phyloP scores from a whole-genome alignment of 2,329 filamentous ascomycete species.

The Fusarium concolor region DNA sequence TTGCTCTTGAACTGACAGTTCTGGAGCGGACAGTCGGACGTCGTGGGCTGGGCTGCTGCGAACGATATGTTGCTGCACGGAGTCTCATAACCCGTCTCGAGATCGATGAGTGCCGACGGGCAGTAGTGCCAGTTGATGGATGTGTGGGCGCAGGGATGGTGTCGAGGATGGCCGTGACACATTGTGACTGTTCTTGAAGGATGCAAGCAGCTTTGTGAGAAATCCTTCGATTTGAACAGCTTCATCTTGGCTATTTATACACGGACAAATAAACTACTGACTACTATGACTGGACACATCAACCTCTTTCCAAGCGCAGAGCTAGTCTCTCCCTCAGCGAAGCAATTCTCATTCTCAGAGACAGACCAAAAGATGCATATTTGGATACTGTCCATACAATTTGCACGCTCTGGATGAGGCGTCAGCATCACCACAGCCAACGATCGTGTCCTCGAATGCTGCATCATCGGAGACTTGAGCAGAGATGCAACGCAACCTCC shows the following conservation, averaged over 20 bases:
- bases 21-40: constrained; percentile 60
- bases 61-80: constrained; percentile 63
- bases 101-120: constrained; percentile 58
- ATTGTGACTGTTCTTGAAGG: constrained; percentile 50
- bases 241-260: constrained; percentile 39
- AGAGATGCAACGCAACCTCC: background rate
- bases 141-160: constrained; percentile 65
- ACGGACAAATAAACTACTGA: constrained; percentile 5
- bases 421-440: constrained; percentile 30
- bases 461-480: constrained; percentile 35
- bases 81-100: constrained; percentile 61
- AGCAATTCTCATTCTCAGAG: constrained; percentile 64
- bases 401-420: constrained; percentile 22
- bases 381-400: constrained; percentile 67
- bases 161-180: constrained; percentile 66
- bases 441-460: constrained; percentile 30
- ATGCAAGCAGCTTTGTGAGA: background rate
- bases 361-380: constrained; percentile 55
- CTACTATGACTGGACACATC: constrained; percentile 25
- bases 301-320: constrained; percentile 54
- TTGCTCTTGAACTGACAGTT: constrained; percentile 64
- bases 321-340: constrained; percentile 70
- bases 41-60: constrained; percentile 58
- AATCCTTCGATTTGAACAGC: background rate
- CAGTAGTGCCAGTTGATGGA: constrained; percentile 68